Conservation (phyloP, 345 rosid species). For the Cardamine occulta region DNA sequence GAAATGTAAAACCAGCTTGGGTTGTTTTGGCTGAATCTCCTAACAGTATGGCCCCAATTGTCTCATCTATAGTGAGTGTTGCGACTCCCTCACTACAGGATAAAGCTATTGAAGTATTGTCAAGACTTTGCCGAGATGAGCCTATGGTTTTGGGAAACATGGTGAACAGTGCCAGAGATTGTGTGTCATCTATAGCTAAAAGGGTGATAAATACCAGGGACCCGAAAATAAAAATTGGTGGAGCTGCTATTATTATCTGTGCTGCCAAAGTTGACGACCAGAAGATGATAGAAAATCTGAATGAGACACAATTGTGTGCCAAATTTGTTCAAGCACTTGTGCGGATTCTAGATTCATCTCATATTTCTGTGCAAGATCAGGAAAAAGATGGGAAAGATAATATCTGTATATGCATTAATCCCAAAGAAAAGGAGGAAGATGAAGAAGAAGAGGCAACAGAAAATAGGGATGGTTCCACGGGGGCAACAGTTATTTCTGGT, state of each 20-base stretch:
- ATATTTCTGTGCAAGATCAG: conserved; percentile 55
- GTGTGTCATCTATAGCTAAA: conserved; percentile 67
- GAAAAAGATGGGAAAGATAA: conserved; percentile 54
- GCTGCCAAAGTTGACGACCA: conserved; percentile 88
- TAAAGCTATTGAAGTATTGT: conserved; percentile 89
- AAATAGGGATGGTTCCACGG: conserved; percentile 52
- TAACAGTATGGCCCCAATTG: conserved; percentile 78
- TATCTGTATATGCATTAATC: conserved; percentile 66
- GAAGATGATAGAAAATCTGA: conserved; percentile 84
- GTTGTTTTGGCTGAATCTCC: conserved; percentile 87
- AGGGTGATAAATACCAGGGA: conserved; percentile 72
- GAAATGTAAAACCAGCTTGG: conserved; percentile 86
- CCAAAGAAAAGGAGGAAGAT: conserved; percentile 44
- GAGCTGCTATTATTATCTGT: conserved; percentile 90
- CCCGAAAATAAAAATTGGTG: conserved; percentile 87
- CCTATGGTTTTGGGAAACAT: conserved; percentile 79
- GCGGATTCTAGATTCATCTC: conserved; percentile 59
- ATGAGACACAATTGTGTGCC: conserved; percentile 67
- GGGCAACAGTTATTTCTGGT: conserved; percentile 67
- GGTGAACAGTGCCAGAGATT: conserved; percentile 65
- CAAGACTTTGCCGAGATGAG: conserved; percentile 88
- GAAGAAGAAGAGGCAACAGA: conserved; percentile 56
- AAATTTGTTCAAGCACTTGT: conserved; percentile 82
- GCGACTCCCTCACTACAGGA: conserved; percentile 78
- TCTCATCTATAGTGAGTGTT: conserved; percentile 71